phyloP scores from a whole-genome alignment of 345 rosid species.

The Eutrema japonicum region DNA sequence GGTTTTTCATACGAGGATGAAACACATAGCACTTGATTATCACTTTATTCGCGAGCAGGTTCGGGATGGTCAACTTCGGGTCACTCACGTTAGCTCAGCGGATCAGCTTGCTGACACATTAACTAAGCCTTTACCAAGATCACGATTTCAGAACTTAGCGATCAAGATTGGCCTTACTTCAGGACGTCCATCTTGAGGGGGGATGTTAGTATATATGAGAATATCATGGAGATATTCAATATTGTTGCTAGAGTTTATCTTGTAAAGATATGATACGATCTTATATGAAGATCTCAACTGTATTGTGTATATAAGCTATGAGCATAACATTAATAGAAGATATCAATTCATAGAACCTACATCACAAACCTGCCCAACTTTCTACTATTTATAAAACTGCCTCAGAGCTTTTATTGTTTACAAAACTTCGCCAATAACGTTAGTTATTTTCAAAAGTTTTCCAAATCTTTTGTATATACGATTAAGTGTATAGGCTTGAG shows the following conservation, averaged over 20 bases:
- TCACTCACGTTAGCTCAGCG: not conserved
- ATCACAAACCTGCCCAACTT: not conserved
- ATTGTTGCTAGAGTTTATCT: too few species aligned
- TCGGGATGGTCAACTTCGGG: not conserved
- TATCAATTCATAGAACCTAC: too few species aligned
- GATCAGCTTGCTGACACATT: not conserved
- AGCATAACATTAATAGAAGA: too few species aligned
- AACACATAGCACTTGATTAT: not conserved
- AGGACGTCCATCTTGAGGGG: too few species aligned
- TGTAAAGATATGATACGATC: too few species aligned
- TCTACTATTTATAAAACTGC: not conserved
- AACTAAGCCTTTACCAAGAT: not conserved
- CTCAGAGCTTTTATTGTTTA: not conserved
- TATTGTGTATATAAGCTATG: too few species aligned
- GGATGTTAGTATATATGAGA: too few species aligned
- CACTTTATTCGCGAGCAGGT: not conserved
- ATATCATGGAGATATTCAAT: too few species aligned
- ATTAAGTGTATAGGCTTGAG: slow-evolving; percentile 5
- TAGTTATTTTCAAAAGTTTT: not conserved
- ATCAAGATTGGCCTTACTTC: too few species aligned
- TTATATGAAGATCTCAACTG: too few species aligned
- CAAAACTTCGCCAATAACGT: not conserved
- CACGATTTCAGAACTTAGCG: too few species aligned
- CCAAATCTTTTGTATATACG: not conserved
- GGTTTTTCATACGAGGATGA: not conserved